Evolutionary conservation across 129 eudicot species (phyloP), one percentile per base, ranked within the genome.

Genomic region (Chrysanthemum lavandulifolium): DNA sequence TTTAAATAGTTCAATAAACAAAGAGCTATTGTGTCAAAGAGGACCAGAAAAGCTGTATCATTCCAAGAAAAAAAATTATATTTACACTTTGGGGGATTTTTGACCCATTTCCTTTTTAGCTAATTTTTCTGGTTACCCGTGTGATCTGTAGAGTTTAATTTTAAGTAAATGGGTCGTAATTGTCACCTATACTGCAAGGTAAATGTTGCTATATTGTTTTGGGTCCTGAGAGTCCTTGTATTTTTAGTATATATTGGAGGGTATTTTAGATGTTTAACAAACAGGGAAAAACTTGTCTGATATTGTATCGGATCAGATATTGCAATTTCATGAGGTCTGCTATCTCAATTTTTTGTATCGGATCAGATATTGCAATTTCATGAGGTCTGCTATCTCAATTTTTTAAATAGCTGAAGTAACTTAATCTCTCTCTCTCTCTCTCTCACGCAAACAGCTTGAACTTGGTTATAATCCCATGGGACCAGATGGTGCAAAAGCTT

Each of bases 401-500:
- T 45, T 16, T 14, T 45, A 21, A 63, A 33, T 53, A 52, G 6
- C 6, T 29, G 9, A 54, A 36, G 18, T 33, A 21, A 68, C 69
- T 50, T 52, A 48, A 29, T 50, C 61, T 63, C 47, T 78, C 75
- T 48, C 27, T 31, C 36, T 31, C 25, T 23, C 36, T 13, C 13
- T 50, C 73, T 72, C 64, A 48, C 72, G 61, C 69, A 16, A 75
- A 33, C 88, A 94, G 98, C 84, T 94, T 89, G 98, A 94, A 82
- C 78, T 94, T 73, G 96, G 96, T 71, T 94, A 94, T 80, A 94
- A 94, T 86, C 98, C 97, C 29, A 90, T 94, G 69, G 98, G 98
- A 40, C 88, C 96, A 16, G 96, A 94, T 52, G 98, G 97, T 18
- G 96, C 95, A n/a, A 94, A 86, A 81, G 97, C 91, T 72, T 79